Evolutionary conservation across 2,329 filamentous ascomycete species (phyloP), one percentile per base, ranked within the genome.

Genomic region (Claviceps sp.): DNA sequence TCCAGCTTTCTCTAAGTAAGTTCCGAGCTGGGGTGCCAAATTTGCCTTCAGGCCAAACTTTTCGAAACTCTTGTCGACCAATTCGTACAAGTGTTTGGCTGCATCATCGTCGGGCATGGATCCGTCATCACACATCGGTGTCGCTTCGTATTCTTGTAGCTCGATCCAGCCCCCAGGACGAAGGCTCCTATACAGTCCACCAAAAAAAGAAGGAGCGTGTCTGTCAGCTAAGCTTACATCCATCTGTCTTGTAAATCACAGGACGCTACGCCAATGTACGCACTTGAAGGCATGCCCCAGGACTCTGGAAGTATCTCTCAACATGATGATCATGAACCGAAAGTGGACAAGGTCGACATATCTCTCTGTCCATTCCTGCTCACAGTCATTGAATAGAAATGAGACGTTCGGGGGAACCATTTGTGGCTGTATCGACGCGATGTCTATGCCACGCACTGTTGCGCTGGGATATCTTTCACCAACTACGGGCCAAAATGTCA

Each of bases 141-240:
- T 58, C 42, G 60, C 60, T 49, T 67, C 62, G 38, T 68, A 58
- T 42, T 72, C 70, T 41, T 69, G 65, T n/a, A 71, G 61, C 58
- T 74, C 71, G 26, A 74, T 60, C 64, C 70, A 72, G 46, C 71
- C 71, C 42, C 72, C 71, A 1, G 72, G 71, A 34, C 63, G 62
- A 1, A 72, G 57, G 51, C 53, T 55, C 40, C 52, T 55, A 17
- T n/a, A 19, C 30, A 34, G 30, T 10, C 30, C 30, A 34, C 30
- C 30, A 34, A 34, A 34, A 34, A 10, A 41, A 5, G 10, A 5
- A n/a, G 42, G 40, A 17, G n/a, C 13, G 42, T 40, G 38, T 34
- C 14, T 17, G 37, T 38, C 44, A 44, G 16, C 42, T 50, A n/a
- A 50, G 34, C n/a, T 40, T 42, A 11, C 19, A 40, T 41, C 19